Evolutionary conservation across 164 flowering plant genomes (phyloP), one percentile per base, ranked within the genome.

Genomic region (Cinnamomum chago): DNA sequence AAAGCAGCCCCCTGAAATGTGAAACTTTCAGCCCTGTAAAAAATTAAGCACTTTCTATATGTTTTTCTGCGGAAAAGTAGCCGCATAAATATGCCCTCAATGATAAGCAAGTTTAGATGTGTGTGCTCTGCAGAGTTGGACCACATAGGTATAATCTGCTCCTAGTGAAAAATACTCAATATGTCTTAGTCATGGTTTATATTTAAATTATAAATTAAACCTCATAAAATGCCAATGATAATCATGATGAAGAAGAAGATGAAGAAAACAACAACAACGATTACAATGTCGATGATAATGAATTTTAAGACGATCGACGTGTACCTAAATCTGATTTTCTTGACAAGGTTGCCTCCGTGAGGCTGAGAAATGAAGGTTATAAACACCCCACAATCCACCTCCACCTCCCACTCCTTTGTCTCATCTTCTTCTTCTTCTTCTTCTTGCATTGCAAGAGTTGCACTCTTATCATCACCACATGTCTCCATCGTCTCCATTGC

Each of bases 311-410:
- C 10, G 47, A 35, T 11, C 10, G 47, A 35, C 47, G 9, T 40
- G 47, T 40, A 65, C 67, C 67, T 65, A 65, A 65, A 65, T 23
- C 67, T 27, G 25, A 65, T 65, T 23, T 65, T 65, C 30, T 25
- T 65, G 25, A 65, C 0, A 3, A 23, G 67, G 15, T 65, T 65
- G 67, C 17, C 3, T 25, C 30, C 67, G 27, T 28, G 28, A 25
- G 33, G 67, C 67, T 65, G 67, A 23, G 67, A 65, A 65, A 65
- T 5, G 67, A 65, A 65, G 11, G 67, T 65, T 23, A 23, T 28
- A 10, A 64, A 5, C 24, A 65, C 67, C 24, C 67, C 67, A 23
- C 27, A 25, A 5, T 65, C 67, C 67, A 65, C 67, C 30, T 65
- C 67, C 6, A 24, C 67, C 27, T 65, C 67, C 67, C 67, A 65